phyloP scores from a whole-genome alignment of 352 stramenopile genomes.

The Thraustochytrium striatum region DNA sequence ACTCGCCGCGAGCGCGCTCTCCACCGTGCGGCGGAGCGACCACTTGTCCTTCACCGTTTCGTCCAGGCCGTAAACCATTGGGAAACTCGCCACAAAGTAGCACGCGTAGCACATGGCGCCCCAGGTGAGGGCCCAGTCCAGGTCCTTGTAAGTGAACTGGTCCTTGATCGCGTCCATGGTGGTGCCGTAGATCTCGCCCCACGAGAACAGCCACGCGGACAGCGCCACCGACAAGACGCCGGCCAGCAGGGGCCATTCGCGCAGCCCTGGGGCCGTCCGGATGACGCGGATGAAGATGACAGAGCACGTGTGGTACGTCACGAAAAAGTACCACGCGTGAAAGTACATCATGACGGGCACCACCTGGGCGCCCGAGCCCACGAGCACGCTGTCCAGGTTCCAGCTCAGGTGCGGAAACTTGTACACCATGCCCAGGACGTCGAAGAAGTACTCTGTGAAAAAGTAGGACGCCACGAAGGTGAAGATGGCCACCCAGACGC shows the following conservation, averaged over 20 bases:
- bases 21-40: conserved; percentile 11
- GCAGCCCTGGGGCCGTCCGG: conserved; percentile 7
- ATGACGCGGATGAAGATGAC: conserved; percentile 44
- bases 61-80: conserved; percentile 46
- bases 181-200: conserved; percentile 41
- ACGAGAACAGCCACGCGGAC: conserved; percentile 8
- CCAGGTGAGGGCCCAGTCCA: conserved; percentile 42
- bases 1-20: conserved; percentile 25
- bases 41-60: neutral
- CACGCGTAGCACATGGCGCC: conserved; percentile 39
- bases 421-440: conserved; percentile 73
- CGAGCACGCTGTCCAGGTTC: conserved; percentile 34
- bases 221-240: neutral
- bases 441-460: conserved; percentile 82
- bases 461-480: conserved; percentile 85
- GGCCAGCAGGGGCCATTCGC: neutral
- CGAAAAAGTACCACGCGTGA: conserved; percentile 49
- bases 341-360: conserved; percentile 50
- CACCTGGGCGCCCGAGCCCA: conserved; percentile 3
- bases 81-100: conserved; percentile 46
- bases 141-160: conserved; percentile 41
- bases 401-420: conserved; percentile 65
- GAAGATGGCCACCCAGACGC: conserved; percentile 75
- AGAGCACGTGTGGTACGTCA: conserved; percentile 45
- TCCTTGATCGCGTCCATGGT: conserved; percentile 45